These are phyloP conservation scores for Coriaria nepalensis DNA, from an alignment of 306 rosid genomes.

Conservation along the genomic window DNA sequence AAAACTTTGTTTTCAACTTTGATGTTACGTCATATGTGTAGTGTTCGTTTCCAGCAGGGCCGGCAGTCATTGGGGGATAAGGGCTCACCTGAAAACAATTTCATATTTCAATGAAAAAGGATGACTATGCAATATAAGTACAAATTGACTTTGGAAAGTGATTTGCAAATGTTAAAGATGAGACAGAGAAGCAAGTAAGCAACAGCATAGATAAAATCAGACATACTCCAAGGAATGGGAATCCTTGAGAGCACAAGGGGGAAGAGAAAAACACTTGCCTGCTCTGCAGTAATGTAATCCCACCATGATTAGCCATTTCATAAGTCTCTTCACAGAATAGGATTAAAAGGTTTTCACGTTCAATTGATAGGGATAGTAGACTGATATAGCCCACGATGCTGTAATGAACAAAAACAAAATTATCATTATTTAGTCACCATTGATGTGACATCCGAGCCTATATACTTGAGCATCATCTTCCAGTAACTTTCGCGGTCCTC, in stretches of 20 bases:
- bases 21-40: constrained; percentile 68
- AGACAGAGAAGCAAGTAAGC: too few species aligned
- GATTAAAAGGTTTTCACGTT: constrained; percentile 77
- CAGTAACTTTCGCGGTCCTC: constrained; percentile 85
- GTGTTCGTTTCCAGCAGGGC: constrained; percentile 71
- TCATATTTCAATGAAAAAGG: background rate
- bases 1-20: constrained; percentile 69
- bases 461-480: constrained; percentile 85
- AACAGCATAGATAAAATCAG: too few species aligned
- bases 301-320: constrained; percentile 58
- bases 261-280: too few species aligned
- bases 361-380: constrained; percentile 59
- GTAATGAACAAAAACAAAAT: constrained; percentile 24
- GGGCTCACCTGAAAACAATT: constrained; percentile 48
- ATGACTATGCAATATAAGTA: background rate
- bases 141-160: too few species aligned
- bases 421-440: constrained; percentile 83
- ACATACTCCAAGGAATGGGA: too few species aligned
- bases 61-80: constrained; percentile 90
- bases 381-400: constrained; percentile 81
- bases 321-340: constrained; percentile 83
- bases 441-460: constrained; percentile 70
- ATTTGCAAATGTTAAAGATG: too few species aligned
- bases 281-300: too few species aligned
- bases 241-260: background rate